phyloP scores from a whole-genome alignment of 768 basidiomycete genomes.

The Lenzites betulinus region DNA sequence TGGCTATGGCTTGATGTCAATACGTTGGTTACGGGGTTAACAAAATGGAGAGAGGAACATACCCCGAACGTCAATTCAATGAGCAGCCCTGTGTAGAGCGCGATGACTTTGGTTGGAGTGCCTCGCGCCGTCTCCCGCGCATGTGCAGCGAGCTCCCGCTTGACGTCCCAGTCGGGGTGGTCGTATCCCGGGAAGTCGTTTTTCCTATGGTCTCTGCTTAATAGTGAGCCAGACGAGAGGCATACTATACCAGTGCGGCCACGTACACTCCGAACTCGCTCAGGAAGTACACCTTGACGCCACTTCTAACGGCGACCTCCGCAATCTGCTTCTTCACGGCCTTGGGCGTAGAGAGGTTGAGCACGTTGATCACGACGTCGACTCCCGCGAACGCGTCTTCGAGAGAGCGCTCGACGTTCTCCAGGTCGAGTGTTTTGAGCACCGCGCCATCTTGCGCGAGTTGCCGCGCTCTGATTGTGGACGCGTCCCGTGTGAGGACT shows the following conservation, averaged over 20 bases:
- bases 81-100: slow-evolving; percentile 24
- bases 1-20: background rate
- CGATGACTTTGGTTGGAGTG: slow-evolving; percentile 20
- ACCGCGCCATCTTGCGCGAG: slow-evolving; percentile 21
- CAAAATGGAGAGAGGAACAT: background rate
- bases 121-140: slow-evolving; percentile 6
- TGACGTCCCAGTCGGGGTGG: slow-evolving; percentile 13
- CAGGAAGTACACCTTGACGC: slow-evolving; percentile 26
- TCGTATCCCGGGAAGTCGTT: slow-evolving; percentile 23
- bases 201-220: slow-evolving; percentile 19
- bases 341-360: slow-evolving; percentile 2
- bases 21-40: background rate
- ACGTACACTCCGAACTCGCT: slow-evolving; percentile 24
- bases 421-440: slow-evolving; percentile 10
- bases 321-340: slow-evolving; percentile 1
- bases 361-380: slow-evolving; percentile 13
- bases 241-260: background rate
- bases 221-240: background rate
- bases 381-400: slow-evolving; percentile 3
- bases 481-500: slow-evolving; percentile 22
- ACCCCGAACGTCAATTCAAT: slow-evolving; percentile 12
- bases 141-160: slow-evolving; percentile 7
- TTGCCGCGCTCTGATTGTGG: slow-evolving; percentile 5
- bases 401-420: background rate
- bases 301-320: slow-evolving; percentile 5